Conservation (phyloP, 345 rosid genomes). For the Gossypium raimondii region DNA sequence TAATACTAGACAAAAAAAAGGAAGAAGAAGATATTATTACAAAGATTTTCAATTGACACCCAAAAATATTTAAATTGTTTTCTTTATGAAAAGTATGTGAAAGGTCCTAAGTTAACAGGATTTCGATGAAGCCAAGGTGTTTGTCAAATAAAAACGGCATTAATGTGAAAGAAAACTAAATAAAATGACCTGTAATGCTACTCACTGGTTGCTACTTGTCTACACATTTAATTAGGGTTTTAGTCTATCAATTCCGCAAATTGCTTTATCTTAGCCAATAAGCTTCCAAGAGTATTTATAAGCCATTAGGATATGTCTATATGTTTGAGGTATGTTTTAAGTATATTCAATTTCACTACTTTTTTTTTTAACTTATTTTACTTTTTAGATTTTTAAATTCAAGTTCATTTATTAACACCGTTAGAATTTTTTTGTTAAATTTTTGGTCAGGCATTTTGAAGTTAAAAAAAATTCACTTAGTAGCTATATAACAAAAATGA, state of each 20-base stretch:
- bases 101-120: neutral
- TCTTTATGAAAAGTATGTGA: neutral
- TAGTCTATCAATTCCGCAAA: slow-evolving; percentile 1
- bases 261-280: neutral
- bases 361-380: no score
- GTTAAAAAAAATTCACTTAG: no score
- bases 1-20: no score
- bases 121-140: neutral
- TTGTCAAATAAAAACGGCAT: neutral
- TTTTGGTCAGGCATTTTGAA: no score
- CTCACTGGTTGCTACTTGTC: neutral
- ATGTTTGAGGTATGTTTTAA: no score
- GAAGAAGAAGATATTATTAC: neutral
- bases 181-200: neutral
- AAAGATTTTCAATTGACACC: no score
- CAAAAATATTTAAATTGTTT: neutral
- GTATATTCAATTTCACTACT: no score
- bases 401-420: no score
- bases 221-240: neutral
- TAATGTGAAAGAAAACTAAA: neutral
- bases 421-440: no score
- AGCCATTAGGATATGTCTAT: neutral
- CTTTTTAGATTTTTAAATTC: no score
- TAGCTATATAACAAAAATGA: no score
- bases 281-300: neutral